Conservation (phyloP, 164 flowering plant genomes). For the Litsea cubeba region DNA sequence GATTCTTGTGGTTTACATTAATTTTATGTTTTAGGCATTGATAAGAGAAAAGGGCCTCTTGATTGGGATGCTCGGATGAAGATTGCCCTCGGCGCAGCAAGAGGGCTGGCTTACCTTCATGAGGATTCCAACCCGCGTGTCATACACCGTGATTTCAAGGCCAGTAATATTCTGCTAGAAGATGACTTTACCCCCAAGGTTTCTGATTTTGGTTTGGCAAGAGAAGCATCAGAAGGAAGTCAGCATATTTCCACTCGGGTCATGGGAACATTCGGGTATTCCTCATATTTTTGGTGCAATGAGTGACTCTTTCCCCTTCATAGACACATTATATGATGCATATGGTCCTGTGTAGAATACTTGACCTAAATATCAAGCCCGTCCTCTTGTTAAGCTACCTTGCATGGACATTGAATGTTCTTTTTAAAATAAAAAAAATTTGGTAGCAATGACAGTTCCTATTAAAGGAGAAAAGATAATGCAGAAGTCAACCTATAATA, state of each 20-base stretch:
- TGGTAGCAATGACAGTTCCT: no score
- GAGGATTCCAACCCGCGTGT: conserved; percentile 98
- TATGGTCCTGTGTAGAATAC: background rate
- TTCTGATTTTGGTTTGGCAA: conserved; percentile 95
- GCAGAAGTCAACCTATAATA: no score
- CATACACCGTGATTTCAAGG: conserved; percentile 93
- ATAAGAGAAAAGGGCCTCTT: conserved; percentile 56
- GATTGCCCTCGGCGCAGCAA: conserved; percentile 94
- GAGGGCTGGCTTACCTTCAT: conserved; percentile 95
- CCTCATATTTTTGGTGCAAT: background rate
- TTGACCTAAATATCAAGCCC: background rate
- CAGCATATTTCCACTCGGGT: conserved; percentile 67
- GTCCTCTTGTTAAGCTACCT: background rate
- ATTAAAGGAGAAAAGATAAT: no score
- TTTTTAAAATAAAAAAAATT: no score
- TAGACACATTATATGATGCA: background rate
- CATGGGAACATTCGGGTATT: conserved; percentile 83
- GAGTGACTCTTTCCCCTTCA: background rate
- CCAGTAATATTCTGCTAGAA: conserved; percentile 81
- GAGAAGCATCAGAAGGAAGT: conserved; percentile 81
- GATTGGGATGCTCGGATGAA: conserved; percentile 94
- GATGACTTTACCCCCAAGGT: conserved; percentile 92
- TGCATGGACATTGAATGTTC: background rate
- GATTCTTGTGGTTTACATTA: conserved; percentile 6
- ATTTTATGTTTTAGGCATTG: conserved; percentile 48